Evolutionary conservation across 305 asterid species (phyloP).

Genomic region (Fraxinus sp.): DNA sequence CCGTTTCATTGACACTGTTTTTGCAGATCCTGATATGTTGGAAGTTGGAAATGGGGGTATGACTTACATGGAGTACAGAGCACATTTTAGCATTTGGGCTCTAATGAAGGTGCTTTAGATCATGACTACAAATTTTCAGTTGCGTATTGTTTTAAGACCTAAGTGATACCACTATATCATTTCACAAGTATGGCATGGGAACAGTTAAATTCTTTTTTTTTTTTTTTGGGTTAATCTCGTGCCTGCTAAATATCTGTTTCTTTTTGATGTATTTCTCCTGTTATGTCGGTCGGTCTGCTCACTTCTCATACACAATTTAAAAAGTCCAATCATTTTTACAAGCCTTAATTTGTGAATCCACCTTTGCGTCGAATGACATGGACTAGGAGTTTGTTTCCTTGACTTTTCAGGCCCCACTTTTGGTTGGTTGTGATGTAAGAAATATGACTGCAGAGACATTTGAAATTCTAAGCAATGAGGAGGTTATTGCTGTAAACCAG

Average conservation of each 20-base stretch:
- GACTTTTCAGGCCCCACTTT: slow-evolving; percentile 70
- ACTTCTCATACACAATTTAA: background rate
- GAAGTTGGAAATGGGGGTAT: slow-evolving; percentile 99
- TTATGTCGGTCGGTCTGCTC: background rate
- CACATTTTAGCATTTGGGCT: slow-evolving; percentile 98
- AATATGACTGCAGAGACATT: slow-evolving; percentile 69
- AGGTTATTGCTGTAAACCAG: slow-evolving; percentile 86
- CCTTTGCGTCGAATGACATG: background rate
- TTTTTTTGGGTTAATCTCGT: background rate
- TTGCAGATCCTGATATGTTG: slow-evolving; percentile 92
- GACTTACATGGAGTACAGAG: slow-evolving; percentile 72
- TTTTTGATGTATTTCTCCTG: background rate
- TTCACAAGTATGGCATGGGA: background rate
- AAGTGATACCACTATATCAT: background rate
- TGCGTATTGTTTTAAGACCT: background rate
- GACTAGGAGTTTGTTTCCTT: slow-evolving; percentile 20
- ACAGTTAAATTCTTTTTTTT: background rate
- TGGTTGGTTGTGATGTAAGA: slow-evolving; percentile 91
- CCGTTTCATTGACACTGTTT: slow-evolving; percentile 20
- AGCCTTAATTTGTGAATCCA: background rate
- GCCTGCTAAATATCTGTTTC: background rate
- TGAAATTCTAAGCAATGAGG: slow-evolving; percentile 70
- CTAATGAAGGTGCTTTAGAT: slow-evolving; percentile 71
- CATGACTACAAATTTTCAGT: background rate
- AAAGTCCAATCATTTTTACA: background rate